Base-by-base conservation (phyloP, 2,329 filamentous ascomycete species). In the Pseudocercospora eumusae region DNA sequence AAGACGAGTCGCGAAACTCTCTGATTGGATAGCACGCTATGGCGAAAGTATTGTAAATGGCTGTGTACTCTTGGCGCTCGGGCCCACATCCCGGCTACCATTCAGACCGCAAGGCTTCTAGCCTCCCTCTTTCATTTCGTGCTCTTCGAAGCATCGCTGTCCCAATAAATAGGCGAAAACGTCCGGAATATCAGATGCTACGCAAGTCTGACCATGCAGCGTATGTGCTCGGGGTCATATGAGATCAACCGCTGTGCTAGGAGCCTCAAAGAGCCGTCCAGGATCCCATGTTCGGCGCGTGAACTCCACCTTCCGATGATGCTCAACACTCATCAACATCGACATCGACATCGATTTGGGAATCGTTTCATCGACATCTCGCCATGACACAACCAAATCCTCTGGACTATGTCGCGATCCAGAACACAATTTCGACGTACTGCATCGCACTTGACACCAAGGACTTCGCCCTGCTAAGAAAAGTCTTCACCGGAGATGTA, bases 371-470 rank as follows among this genome's bases (percentile, higher is more conserved):
- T 11, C 44, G 25, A 45, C 4, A 54, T 7, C 44, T 20, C 25
- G 36, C 18, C 21, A 62, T 59, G 45, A 11, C 44, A 8, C 31
- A 44, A 31, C 15, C 50, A 20, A 72, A 70, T 53, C 58, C 72
- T 4, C 44, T 71, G 40, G 72, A 75, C 61, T 72, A 74, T 71
- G 52, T 77, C 49, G 76, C 77, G n/a, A 77, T 81, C 66, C 73
- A 72, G 45, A 80, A 80, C 65, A 72, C 73, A 7, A 66, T 80
- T 25, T 67, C 77, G 5, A 75, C 71, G 28, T 81, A 80, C 67
- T 80, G 78, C 68, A 73, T 79, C 45, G 78, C 78, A 1, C 70
- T 80, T 5, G 79, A 80, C 64, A 74, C 74, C 15, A 80, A 80
- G 61, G 61, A 76, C 58, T 79, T 76, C 54, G 49, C 66, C 4